Evolutionary conservation across 148 eudicot species (phyloP).

Genomic region (Spergularia bocconei): DNA sequence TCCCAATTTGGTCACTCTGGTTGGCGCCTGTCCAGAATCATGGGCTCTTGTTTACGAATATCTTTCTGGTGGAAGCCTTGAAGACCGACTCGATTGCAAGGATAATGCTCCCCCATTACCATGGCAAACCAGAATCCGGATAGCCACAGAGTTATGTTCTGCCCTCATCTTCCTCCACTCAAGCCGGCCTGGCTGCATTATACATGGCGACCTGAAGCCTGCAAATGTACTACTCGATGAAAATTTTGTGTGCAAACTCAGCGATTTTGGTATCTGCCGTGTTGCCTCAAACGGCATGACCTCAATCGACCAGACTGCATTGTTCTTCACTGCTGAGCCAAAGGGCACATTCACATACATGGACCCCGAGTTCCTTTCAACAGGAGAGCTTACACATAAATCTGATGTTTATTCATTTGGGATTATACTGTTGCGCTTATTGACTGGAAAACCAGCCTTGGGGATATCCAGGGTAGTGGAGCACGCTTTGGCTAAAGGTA

Average conservation of each 20-base stretch:
- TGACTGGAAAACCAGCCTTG: conserved; percentile 63
- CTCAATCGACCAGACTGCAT: conserved; percentile 32
- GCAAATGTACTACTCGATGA: conserved; percentile 62
- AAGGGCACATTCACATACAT: conserved; percentile 66
- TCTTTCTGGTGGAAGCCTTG: conserved; percentile 84
- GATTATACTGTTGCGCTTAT: conserved; percentile 51
- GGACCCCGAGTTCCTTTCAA: conserved; percentile 57
- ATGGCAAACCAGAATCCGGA: conserved; percentile 75
- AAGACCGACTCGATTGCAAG: conserved; percentile 76
- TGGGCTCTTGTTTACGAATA: conserved; percentile 72
- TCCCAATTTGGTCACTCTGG: conserved; percentile 72
- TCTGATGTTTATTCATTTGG: conserved; percentile 89
- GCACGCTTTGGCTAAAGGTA: conserved; percentile 53
- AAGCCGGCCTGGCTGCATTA: conserved; percentile 43
- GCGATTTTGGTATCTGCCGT: conserved; percentile 65
- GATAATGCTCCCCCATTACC: conserved; percentile 64
- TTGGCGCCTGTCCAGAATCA: conserved; percentile 79
- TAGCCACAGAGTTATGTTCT: conserved; percentile 75
- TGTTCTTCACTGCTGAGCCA: conserved; percentile 44
- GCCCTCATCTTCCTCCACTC: conserved; percentile 78
- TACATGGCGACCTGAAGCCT: conserved; percentile 72
- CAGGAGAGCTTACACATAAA: conserved; percentile 63
- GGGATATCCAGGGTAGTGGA: conserved; percentile 60
- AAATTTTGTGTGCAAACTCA: conserved; percentile 61
- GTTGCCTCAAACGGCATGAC: conserved; percentile 33